Conservation (phyloP, 2,329 filamentous ascomycete genomes). For the Sporothrix curviconia region DNA sequence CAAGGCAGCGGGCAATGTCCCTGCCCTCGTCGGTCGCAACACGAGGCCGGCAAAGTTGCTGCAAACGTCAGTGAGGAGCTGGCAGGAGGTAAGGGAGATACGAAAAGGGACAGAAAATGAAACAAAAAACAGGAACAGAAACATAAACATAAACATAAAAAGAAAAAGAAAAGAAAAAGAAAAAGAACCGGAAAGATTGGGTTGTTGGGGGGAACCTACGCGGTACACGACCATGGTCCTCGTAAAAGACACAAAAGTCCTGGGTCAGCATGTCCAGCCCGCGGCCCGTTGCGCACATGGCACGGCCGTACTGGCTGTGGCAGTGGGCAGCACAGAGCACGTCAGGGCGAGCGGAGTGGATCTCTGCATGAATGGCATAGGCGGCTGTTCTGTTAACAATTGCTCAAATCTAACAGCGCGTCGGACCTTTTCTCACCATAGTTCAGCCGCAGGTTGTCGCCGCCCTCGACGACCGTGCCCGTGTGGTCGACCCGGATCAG, state of each 20-base stretch:
- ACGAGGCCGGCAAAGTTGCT: constrained; percentile 45
- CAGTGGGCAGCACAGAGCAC: constrained; percentile 48
- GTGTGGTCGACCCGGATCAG: constrained; percentile 56
- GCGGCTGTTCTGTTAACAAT: constrained; percentile 9
- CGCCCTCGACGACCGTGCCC: constrained; percentile 55
- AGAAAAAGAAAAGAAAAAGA: too few species aligned
- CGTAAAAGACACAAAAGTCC: constrained; percentile 55
- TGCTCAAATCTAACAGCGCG: too few species aligned
- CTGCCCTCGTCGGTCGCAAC: constrained; percentile 31
- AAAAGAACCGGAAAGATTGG: too few species aligned
- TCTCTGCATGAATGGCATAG: constrained; percentile 30
- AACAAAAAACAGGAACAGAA: too few species aligned
- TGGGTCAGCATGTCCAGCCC: constrained; percentile 59
- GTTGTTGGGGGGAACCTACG: too few species aligned
- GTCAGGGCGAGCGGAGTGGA: constrained; percentile 48
- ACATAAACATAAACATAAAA: too few species aligned
- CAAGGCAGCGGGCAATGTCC: constrained; percentile 41
- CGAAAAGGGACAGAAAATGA: too few species aligned
- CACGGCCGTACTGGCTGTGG: constrained; percentile 45
- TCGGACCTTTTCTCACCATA: too few species aligned
- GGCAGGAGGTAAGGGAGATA: too few species aligned
- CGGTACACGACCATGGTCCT: constrained; percentile 37
- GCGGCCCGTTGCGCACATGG: constrained; percentile 56
- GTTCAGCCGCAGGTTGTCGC: constrained; percentile 24
- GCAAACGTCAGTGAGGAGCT: too few species aligned